A percentile compares a stretch with the other conserved stretches of the same genome.
Conservation (phyloP, 257 asterid genomes). For the Fraxinus americana region DNA sequence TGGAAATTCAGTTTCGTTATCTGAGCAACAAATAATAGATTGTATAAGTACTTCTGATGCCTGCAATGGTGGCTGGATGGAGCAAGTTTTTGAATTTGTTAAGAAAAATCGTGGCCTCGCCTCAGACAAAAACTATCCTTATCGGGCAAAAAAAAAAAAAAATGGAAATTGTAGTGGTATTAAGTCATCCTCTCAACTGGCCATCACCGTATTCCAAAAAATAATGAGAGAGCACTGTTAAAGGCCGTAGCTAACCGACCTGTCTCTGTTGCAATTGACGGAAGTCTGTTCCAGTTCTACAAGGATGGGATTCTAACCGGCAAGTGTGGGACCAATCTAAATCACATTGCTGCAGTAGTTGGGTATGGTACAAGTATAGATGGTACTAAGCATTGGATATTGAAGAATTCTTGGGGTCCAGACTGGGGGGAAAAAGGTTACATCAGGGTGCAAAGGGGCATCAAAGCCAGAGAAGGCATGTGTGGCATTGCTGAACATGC, state of each 20-base stretch:
- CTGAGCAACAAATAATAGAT: constrained; percentile 38
- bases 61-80: constrained; percentile 27
- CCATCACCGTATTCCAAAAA: not conserved
- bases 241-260: constrained; percentile 28
- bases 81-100: constrained; percentile 28
- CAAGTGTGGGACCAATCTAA: constrained; percentile 16
- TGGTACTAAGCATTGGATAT: constrained; percentile 39
- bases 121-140: constrained; percentile 30
- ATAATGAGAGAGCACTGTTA: constrained; percentile 22
- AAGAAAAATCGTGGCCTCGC: constrained; percentile 21
- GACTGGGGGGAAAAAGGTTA: constrained; percentile 36
- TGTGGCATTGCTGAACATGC: constrained; percentile 34
- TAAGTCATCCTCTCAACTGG: not conserved
- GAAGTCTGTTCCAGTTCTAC: constrained; percentile 10
- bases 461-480: constrained; percentile 28
- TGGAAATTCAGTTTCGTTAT: not conserved
- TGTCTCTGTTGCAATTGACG: constrained; percentile 15
- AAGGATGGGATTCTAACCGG: constrained; percentile 16
- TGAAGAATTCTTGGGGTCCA: constrained; percentile 46
- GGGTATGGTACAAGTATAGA: constrained; percentile 31
- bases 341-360: constrained; percentile 19
- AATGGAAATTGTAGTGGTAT: too few relatives aligned
- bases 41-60: constrained; percentile 25
- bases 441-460: constrained; percentile 32
- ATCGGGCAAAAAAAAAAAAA: not conserved